Conservation (phyloP, 352 stramenopile species). For the Aphanomyces astaci region DNA sequence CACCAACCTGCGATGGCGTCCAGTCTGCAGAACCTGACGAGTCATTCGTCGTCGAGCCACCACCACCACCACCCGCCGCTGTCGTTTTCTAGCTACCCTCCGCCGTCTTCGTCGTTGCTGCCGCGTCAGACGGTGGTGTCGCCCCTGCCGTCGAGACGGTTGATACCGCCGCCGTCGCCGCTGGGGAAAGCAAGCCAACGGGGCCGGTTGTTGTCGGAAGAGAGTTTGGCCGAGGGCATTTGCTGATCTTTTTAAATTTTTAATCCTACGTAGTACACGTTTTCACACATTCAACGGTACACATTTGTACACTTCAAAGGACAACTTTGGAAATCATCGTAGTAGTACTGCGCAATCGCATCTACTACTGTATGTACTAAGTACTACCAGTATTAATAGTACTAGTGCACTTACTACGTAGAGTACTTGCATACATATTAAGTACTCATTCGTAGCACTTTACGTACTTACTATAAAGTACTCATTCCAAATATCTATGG, state of each 20-base stretch:
- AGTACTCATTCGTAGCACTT: no score
- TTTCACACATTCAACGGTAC: no score
- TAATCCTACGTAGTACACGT: no score
- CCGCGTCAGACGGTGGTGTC: constrained; percentile 5
- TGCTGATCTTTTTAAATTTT: no score
- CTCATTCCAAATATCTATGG: no score
- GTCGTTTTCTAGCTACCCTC: not conserved
- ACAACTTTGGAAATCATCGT: not conserved
- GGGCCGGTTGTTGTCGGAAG: constrained; percentile 10
- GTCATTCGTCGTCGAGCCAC: no score
- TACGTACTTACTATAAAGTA: no score
- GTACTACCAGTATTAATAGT: no score
- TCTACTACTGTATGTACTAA: not conserved
- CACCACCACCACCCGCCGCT: not conserved
- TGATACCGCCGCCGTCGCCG: not conserved
- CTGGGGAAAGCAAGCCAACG: not conserved
- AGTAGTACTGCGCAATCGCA: not conserved
- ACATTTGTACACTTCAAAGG: not conserved
- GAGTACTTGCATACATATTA: no score
- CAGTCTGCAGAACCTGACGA: not conserved
- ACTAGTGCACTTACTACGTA: no score
- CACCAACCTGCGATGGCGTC: not conserved
- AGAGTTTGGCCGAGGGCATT: constrained; percentile 23
- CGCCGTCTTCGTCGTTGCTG: not conserved
- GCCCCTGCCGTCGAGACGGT: not conserved